Evolutionary conservation across 768 basidiomycete genomes (phyloP), one percentile per base, ranked within the genome.

Genomic region (Podaxis carcinomalis): DNA sequence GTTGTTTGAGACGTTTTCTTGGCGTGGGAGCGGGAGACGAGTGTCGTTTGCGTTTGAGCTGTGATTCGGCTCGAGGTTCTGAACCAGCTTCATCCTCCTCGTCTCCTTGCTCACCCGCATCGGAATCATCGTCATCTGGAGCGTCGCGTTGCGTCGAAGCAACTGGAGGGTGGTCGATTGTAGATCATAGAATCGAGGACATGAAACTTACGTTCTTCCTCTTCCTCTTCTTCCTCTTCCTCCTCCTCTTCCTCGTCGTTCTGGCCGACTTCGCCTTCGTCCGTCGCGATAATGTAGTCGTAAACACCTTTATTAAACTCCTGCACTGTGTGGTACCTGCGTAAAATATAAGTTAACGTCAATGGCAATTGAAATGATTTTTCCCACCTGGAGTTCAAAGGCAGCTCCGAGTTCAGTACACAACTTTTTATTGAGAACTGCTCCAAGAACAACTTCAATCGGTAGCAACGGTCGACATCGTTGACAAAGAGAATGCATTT

Each of bases 291-390:
- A 64, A 98, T 94, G 72, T 98, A 98, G 71, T 99, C 95, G 67
- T 98, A 98, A 6, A 97, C 93, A 1, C 97, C 97, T 67, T 93
- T 92, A 74, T 99, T 99, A 70, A 99, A 99, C 73, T 98, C 97
- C 67, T 99, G 95, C 1, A 99, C 97, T 1, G 90, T 89, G 68
- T 99, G 97, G 68, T 95, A 97, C 73, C 93, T 94, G 51, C 5
- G 4, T 32, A 52, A 21, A 39, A 44, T 39, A 32, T 46, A 25
- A 42, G 56, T 51, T 0, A 51, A 50, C 47, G 23, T 6, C 14
- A 21, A n/a, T 51, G 35, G 3, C 28, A 40, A 13, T 21, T 44
- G 3, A 19, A 60, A 19, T 13, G 39, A 49, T 32, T 10, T 4
- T 49, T 56, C 68, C 28, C 54, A 87, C 89, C 96, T 85, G 19